phyloP scores from a whole-genome alignment of 2,329 filamentous ascomycete genomes.

The Dactylellina cionopaga region DNA sequence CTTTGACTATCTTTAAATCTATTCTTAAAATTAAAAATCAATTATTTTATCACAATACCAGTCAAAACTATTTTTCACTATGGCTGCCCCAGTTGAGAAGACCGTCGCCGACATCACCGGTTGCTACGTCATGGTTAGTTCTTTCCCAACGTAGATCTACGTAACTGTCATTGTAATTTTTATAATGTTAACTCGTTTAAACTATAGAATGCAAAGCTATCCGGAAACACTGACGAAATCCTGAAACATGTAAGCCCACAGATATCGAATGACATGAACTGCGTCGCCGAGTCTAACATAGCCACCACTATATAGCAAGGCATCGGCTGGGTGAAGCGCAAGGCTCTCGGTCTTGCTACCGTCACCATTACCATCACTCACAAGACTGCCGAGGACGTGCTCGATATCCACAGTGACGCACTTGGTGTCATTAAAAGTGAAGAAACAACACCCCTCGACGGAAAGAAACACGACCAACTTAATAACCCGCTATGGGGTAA shows the following conservation, averaged over 20 bases:
- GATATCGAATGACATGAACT: not conserved
- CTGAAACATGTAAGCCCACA: constrained; percentile 68
- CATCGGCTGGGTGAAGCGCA: constrained; percentile 76
- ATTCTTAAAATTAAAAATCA: not conserved
- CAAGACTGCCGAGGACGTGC: constrained; percentile 66
- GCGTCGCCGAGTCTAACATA: constrained; percentile 12
- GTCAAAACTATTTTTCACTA: constrained; percentile 61
- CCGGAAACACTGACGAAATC: constrained; percentile 73
- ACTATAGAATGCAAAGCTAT: constrained; percentile 77
- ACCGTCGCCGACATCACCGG: constrained; percentile 75
- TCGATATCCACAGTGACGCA: constrained; percentile 77
- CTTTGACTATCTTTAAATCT: not conserved
- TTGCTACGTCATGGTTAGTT: constrained; percentile 74
- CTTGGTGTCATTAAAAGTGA: constrained; percentile 76
- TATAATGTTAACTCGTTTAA: not conserved
- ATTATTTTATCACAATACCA: not conserved
- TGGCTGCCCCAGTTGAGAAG: constrained; percentile 77
- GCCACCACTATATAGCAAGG: constrained; percentile 66
- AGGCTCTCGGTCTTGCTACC: constrained; percentile 74
- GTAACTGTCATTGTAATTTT: not conserved
- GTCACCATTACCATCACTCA: constrained; percentile 67
- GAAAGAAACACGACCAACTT: constrained; percentile 65
- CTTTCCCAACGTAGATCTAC: not conserved
- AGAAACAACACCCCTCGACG: constrained; percentile 68
- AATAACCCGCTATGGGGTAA: constrained; percentile 81